Percentiles rank a stretch among this genome's conserved stretches.
These are phyloP conservation scores for Hericium alpestre DNA, from an alignment of 768 basidiomycete genomes.

Conservation along the genomic window DNA sequence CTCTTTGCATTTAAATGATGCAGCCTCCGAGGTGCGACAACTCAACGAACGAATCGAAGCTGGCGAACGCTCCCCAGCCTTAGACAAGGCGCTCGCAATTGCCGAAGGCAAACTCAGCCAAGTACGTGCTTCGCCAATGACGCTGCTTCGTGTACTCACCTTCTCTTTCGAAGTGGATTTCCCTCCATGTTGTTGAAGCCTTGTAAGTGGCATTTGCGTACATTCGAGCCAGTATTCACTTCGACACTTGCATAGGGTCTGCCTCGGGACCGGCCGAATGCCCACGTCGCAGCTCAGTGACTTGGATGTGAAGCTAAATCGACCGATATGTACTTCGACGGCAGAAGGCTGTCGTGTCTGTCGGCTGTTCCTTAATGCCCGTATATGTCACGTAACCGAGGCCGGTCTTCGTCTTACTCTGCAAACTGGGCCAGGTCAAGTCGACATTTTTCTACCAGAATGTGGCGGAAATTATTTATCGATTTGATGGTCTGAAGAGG, in stretches of 20 bases:
- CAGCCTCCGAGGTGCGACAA: constrained; percentile 3
- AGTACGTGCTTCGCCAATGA: not conserved
- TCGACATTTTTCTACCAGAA: constrained; percentile 7
- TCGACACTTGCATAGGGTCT: constrained; percentile 3
- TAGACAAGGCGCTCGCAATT: not conserved
- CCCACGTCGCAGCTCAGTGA: constrained; percentile 4
- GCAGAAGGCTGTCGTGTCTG: constrained; percentile 6
- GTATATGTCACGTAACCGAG: constrained; percentile 10
- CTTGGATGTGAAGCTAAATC: not conserved
- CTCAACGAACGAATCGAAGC: constrained; percentile 6
- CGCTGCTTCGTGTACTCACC: not conserved
- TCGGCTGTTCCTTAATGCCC: constrained; percentile 5
- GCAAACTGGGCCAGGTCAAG: constrained; percentile 2
- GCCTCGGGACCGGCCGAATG: constrained; percentile 13
- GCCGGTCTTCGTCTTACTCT: constrained; percentile 5
- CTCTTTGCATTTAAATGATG: constrained; percentile 27
- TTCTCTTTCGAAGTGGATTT: constrained; percentile 6
- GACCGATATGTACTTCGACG: constrained; percentile 3
- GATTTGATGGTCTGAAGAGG: constrained; percentile 10
- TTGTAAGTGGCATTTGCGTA: constrained; percentile 1
- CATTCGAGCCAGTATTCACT: not conserved
- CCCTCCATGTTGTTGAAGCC: constrained; percentile 11
- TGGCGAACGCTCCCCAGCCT: constrained; percentile 1
- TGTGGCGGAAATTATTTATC: constrained; percentile 7
- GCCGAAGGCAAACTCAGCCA: constrained; percentile 1